Base-by-base conservation (phyloP, 225 moss, liverwort and hornwort species). In the Marchantia paleacea region DNA sequence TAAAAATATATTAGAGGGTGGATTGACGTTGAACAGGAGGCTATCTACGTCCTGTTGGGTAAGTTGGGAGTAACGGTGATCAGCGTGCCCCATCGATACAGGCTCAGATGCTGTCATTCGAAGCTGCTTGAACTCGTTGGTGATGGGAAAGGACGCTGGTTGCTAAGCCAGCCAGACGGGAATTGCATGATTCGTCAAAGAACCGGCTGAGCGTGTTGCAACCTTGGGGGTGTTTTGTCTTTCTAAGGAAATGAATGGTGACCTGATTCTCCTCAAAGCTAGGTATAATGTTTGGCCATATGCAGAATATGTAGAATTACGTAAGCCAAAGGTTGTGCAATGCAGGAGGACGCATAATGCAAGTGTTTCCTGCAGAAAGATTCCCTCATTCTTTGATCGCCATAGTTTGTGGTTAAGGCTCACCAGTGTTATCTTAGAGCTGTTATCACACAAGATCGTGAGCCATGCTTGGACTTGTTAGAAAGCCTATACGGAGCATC, bases 31-130 rank as follows among this genome's bases (percentile, higher is more conserved):
- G 55, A 12, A 54, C 86, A 87, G 86, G 83, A 87, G 69, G 73
- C 61, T 29, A 79, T 87, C 52, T 87, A 87, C 25, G 55, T 65
- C 20, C 77, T 20, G 19, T 73, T 87, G 67, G 24, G 75, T 15
- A 53, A 31, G 31, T 64, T 87, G 84, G 84, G 86, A 55, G 83
- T 84, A 58, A 84, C 78, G 4, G 49, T 87, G 13, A 81, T 87
- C 77, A 87, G 84, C 71, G 86, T 87, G 67, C 78, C 81, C 7
- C 86, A 87, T 79, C 81, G 75, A 24, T 75, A 75, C 57, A 87
- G 68, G 39, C 84, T 87, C 39, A 13, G 78, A 49, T 78, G 63
- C 26, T 75, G 78, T 68, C 86, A 87, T 53, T 75, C 78, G 7
- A 83, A 79, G 64, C 64, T 79, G 52, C 81, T 87, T 77, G 64